Evolutionary conservation across 495 filamentous ascomycete species (phyloP).

Genomic region (Lasiosphaeria ovina): DNA sequence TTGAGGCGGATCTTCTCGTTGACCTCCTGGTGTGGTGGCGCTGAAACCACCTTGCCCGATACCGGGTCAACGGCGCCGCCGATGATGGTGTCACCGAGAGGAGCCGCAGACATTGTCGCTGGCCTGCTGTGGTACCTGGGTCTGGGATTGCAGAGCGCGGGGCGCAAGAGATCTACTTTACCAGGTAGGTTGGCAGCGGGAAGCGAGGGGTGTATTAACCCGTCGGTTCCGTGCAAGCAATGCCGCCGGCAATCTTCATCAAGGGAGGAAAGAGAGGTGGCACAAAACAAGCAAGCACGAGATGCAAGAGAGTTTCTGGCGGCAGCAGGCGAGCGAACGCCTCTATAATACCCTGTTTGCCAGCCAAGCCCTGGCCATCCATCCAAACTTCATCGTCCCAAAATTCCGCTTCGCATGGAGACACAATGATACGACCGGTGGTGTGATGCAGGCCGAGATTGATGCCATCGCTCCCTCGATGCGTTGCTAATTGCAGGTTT

Average conservation of each 20-base stretch:
- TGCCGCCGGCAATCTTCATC: no score
- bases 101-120: not conserved
- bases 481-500: no score
- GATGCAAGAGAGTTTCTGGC: no score
- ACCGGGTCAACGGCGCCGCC: conserved; percentile 19
- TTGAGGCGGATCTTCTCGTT: conserved; percentile 21
- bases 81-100: conserved; percentile 9
- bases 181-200: no score
- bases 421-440: not conserved
- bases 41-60: conserved; percentile 13
- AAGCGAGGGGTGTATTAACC: no score
- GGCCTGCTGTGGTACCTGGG: not conserved
- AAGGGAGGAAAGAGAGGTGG: no score
- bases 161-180: not conserved
- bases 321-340: no score
- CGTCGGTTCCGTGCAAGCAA: no score
- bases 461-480: not conserved
- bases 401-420: not conserved
- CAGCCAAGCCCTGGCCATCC: no score
- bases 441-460: not conserved
- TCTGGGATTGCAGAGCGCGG: no score
- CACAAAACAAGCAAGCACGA: no score
- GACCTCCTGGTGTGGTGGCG: conserved; percentile 16
- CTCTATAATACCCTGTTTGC: no score
- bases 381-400: not conserved